Evolutionary conservation across 2,329 filamentous ascomycete genomes (phyloP).

Genomic region (Nemania diffusa): DNA sequence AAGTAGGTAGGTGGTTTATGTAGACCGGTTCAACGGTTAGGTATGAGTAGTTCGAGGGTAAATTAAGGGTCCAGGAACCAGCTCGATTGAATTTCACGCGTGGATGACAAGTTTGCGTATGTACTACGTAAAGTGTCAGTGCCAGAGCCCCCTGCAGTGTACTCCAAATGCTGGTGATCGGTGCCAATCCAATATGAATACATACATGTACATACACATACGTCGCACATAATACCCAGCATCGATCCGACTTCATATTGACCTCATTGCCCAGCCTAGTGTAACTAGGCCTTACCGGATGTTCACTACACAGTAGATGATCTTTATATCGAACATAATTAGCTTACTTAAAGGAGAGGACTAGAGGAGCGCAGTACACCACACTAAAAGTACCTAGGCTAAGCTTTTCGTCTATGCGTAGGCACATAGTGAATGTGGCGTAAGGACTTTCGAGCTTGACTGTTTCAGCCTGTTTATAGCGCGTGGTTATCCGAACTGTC

Average conservation of each 20-base stretch:
- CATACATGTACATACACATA: no score
- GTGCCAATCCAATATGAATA: neutral
- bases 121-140: neutral
- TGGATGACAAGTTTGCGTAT: no score
- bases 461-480: constrained; percentile 1
- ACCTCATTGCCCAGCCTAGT: neutral
- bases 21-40: neutral
- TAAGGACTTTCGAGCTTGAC: neutral
- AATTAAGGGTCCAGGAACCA: neutral
- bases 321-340: neutral
- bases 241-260: neutral
- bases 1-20: no score
- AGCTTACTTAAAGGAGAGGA: neutral
- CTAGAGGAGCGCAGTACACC: neutral
- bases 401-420: neutral
- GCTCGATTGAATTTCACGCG: neutral
- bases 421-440: neutral
- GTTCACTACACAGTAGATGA: no score
- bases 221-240: neutral
- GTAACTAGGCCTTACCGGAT: no score
- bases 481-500: neutral
- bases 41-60: neutral
- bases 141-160: neutral
- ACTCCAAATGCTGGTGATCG: neutral
- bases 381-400: neutral